Percentiles rank a stretch among this genome's conserved stretches.
phyloP scores from a whole-genome alignment of 2,329 filamentous ascomycete genomes.

The Diaporthe citri region DNA sequence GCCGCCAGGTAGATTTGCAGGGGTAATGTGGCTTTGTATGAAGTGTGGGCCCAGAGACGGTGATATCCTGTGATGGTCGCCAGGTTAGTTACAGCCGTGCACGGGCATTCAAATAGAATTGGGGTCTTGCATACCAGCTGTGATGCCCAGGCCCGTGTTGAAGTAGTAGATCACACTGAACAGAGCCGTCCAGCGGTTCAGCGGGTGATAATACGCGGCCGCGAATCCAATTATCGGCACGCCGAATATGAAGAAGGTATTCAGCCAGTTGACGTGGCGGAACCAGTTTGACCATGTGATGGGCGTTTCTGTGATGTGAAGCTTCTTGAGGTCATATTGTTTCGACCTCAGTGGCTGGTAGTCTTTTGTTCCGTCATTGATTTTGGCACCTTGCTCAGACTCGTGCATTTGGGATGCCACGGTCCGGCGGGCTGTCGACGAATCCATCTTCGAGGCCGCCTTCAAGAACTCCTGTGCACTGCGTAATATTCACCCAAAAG shows the following conservation, averaged over 20 bases:
- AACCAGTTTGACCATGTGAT: constrained; percentile 89
- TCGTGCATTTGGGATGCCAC: not conserved
- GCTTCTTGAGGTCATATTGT: constrained; percentile 71
- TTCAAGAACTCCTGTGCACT: not conserved
- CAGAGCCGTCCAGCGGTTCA: constrained; percentile 77
- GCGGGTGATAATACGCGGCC: constrained; percentile 80
- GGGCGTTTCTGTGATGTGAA: constrained; percentile 86
- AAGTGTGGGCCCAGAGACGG: constrained; percentile 87
- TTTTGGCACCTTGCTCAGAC: constrained; percentile 33
- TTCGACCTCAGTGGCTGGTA: constrained; percentile 63
- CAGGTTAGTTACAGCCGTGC: not conserved
- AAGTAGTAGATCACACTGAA: constrained; percentile 86
- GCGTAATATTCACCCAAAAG: no score
- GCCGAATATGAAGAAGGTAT: constrained; percentile 82
- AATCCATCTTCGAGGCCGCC: not conserved
- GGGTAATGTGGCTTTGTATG: constrained; percentile 81
- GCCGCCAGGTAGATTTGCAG: constrained; percentile 86
- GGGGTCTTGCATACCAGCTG: constrained; percentile 60
- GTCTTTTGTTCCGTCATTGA: constrained; percentile 65
- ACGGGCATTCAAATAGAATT: not conserved
- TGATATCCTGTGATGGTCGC: constrained; percentile 67
- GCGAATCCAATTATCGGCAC: constrained; percentile 78
- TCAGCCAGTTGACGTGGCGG: constrained; percentile 95
- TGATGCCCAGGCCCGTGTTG: constrained; percentile 84
- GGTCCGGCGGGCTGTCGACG: constrained; percentile 2